phyloP scores from a whole-genome alignment of 768 basidiomycete genomes.

The Lentinula raphanica region DNA sequence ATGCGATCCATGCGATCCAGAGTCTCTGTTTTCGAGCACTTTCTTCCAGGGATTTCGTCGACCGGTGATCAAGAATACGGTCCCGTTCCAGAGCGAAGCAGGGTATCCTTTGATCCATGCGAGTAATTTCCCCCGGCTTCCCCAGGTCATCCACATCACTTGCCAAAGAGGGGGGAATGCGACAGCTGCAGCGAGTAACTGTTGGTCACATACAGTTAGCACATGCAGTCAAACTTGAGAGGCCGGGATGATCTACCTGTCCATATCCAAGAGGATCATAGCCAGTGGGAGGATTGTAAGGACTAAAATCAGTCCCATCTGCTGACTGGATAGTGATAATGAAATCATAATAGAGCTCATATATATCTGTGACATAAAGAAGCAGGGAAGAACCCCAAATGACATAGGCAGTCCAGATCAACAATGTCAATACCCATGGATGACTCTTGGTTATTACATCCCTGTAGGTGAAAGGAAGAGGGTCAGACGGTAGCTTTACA shows the following conservation, averaged over 20 bases:
- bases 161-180: constrained; percentile 2
- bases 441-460: constrained; percentile 8
- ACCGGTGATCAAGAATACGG: constrained; percentile 7
- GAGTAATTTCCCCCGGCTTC: background rate
- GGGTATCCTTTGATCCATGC: constrained; percentile 7
- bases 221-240: background rate
- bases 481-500: background rate
- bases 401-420: constrained; percentile 1
- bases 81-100: constrained; percentile 6
- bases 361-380: background rate
- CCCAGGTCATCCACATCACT: constrained; percentile 4
- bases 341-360: background rate
- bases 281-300: background rate
- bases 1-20: background rate
- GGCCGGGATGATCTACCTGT: background rate
- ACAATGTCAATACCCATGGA: constrained; percentile 4
- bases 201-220: background rate
- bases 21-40: background rate
- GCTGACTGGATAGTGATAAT: background rate
- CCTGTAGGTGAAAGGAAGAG: background rate
- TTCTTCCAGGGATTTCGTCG: constrained; percentile 10
- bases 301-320: background rate
- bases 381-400: constrained; percentile 5
- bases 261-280: constrained; percentile 3
- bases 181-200: constrained; percentile 5